Evolutionary conservation across 1,284 basidiomycete genomes (phyloP).

Genomic region (Butyriboletus appendiculatus): DNA sequence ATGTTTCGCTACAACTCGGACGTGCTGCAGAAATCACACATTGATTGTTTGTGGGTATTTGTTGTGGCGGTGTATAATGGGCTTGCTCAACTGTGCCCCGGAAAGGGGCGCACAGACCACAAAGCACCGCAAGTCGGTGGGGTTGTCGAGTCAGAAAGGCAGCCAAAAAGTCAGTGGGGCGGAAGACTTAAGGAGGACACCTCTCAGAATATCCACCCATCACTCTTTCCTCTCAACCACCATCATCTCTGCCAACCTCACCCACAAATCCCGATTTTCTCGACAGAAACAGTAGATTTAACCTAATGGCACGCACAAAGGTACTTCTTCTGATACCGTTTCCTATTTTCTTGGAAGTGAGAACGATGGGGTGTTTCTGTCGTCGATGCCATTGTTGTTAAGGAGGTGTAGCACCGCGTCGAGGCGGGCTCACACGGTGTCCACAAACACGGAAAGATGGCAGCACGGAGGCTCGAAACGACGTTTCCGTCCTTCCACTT

Average conservation of each 20-base stretch:
- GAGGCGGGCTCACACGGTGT: constrained; percentile 10
- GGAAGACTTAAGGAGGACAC: constrained; percentile 16
- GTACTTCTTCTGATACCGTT: constrained; percentile 9
- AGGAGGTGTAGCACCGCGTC: constrained; percentile 3
- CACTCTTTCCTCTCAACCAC: constrained; percentile 22
- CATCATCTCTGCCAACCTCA: constrained; percentile 15
- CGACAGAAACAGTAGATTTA: background rate
- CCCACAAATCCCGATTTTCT: constrained; percentile 1
- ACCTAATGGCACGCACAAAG: constrained; percentile 33
- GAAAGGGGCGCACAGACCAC: constrained; percentile 21
- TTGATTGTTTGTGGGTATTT: constrained; percentile 8
- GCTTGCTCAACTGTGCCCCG: background rate
- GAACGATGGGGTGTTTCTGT: background rate
- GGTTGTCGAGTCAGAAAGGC: constrained; percentile 16
- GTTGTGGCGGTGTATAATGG: constrained; percentile 7
- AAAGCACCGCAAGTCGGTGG: constrained; percentile 24
- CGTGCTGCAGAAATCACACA: background rate
- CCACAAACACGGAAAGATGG: constrained; percentile 19
- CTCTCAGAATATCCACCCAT: constrained; percentile 2
- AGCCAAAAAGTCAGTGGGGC: constrained; percentile 3
- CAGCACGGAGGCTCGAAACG: constrained; percentile 30
- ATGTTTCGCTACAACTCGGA: constrained; percentile 2
- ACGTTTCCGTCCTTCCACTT: constrained; percentile 12
- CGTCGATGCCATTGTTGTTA: constrained; percentile 9
- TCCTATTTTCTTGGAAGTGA: constrained; percentile 2